A percentile compares a stretch with the other conserved stretches of the same genome.
Evolutionary conservation across 2,329 filamentous ascomycete species (phyloP).

Genomic region (Cordyceps cicadae): DNA sequence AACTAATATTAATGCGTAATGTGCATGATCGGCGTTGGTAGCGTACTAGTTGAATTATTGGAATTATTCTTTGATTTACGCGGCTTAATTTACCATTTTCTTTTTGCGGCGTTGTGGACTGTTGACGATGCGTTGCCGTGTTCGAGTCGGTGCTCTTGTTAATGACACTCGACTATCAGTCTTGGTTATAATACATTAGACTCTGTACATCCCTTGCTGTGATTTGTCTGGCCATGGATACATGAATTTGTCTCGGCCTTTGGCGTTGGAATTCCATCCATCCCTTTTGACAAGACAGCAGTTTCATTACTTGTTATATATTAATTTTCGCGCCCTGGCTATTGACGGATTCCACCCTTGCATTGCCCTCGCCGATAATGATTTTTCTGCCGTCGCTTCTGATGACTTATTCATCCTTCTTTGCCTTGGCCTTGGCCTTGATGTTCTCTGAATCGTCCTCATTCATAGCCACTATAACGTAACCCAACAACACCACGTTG

Average conservation of each 20-base stretch:
- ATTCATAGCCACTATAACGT: slow-evolving; percentile 82
- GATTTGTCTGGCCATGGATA: background rate
- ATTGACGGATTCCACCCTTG: no score
- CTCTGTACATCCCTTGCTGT: background rate
- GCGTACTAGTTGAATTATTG: slow-evolving; percentile 16
- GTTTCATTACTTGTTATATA: no score
- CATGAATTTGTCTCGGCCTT: background rate
- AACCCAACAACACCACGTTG: slow-evolving; percentile 84
- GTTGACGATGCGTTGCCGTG: background rate
- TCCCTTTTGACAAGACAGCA: no score
- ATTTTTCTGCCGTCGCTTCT: no score
- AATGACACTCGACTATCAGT: no score
- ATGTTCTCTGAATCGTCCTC: slow-evolving; percentile 59
- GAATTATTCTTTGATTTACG: slow-evolving; percentile 10
- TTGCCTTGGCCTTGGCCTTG: slow-evolving; percentile 25
- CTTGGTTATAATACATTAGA: no score
- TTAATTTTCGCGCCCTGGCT: no score
- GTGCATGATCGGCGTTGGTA: slow-evolving; percentile 22
- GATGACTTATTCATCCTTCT: slow-evolving; percentile 38
- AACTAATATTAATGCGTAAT: slow-evolving; percentile 20
- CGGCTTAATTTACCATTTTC: background rate
- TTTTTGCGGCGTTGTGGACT: background rate
- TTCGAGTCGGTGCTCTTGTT: no score
- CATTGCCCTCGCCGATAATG: no score
- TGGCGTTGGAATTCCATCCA: background rate